Evolutionary conservation across 257 asterid species (phyloP).

Genomic region (Solanum habrochaites): DNA sequence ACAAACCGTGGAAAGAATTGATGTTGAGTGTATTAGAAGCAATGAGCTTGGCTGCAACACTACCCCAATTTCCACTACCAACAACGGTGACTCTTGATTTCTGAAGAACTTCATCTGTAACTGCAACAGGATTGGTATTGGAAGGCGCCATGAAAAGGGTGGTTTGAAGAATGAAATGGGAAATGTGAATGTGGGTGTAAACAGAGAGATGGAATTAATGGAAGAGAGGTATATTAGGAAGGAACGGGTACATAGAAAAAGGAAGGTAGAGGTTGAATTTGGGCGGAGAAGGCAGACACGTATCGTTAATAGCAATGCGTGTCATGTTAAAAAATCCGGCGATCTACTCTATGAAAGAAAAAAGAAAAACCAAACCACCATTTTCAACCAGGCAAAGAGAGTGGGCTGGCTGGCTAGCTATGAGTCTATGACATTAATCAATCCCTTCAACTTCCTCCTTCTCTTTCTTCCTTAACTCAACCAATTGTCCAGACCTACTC

Average conservation of each 20-base stretch:
- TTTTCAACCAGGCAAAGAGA: neutral
- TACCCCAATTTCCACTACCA: slow-evolving; percentile 94
- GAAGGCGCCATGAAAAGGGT: slow-evolving; percentile 25
- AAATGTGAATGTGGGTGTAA: neutral
- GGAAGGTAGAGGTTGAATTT: neutral
- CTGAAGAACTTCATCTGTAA: neutral
- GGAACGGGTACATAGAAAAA: neutral
- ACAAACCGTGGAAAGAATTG: slow-evolving; percentile 53
- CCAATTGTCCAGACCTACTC: neutral
- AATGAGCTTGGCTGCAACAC: slow-evolving; percentile 87
- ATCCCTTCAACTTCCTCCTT: neutral
- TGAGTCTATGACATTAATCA: neutral
- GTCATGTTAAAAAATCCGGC: slow-evolving; percentile 3
- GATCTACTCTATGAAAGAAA: neutral
- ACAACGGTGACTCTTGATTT: slow-evolving; percentile 66
- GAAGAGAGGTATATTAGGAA: neutral
- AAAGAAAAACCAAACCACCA: neutral
- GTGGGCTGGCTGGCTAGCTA: neutral
- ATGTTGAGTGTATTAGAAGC: slow-evolving; percentile 61
- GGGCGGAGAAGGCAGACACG: slow-evolving; percentile 3
- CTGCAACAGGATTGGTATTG: neutral
- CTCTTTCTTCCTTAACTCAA: neutral
- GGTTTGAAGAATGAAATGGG: neutral
- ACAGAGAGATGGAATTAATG: neutral
- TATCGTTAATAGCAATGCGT: neutral